Evolutionary conservation across 2,329 filamentous ascomycete genomes (phyloP).

Genomic region (Fusarium devonianum): DNA sequence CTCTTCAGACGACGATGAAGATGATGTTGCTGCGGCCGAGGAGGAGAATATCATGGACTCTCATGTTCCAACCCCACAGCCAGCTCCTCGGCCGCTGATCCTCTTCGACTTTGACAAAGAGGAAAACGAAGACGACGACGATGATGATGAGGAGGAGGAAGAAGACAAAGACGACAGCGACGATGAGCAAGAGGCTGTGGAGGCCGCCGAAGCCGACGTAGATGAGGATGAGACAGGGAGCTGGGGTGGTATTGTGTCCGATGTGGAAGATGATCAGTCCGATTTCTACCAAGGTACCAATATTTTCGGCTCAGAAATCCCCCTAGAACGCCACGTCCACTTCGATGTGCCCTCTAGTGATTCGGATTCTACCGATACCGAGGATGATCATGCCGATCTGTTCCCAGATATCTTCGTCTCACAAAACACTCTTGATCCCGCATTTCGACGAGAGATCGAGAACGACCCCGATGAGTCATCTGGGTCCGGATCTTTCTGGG

Average conservation of each 20-base stretch:
- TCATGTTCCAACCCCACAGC: conserved; percentile 46
- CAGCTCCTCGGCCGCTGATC: conserved; percentile 59
- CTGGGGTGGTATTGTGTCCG: conserved; percentile 65
- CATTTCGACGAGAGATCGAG: conserved; percentile 77
- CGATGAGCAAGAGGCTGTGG: conserved; percentile 47
- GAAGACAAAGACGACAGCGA: conserved; percentile 51
- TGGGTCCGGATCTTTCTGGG: conserved; percentile 68
- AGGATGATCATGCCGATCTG: conserved; percentile 68
- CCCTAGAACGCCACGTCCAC: conserved; percentile 71
- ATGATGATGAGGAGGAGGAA: conserved; percentile 51
- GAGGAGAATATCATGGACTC: conserved; percentile 73
- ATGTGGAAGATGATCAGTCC: conserved; percentile 54
- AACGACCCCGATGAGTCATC: conserved; percentile 68
- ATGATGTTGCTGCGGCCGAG: conserved; percentile 79
- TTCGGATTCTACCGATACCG: conserved; percentile 69
- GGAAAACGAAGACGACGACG: conserved; percentile 48
- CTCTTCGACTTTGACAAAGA: conserved; percentile 44
- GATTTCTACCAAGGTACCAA: conserved; percentile 52
- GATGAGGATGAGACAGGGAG: conserved; percentile 54
- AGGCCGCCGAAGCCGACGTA: conserved; percentile 50
- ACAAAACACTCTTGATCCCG: conserved; percentile 75
- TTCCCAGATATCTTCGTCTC: conserved; percentile 82
- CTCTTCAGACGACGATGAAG: conserved; percentile 78
- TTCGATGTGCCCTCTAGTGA: conserved; percentile 75
- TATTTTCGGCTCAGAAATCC: conserved; percentile 52